Conservation (phyloP, 2,329 filamentous ascomycete genomes). For the Ophiosphaerella narmari region DNA sequence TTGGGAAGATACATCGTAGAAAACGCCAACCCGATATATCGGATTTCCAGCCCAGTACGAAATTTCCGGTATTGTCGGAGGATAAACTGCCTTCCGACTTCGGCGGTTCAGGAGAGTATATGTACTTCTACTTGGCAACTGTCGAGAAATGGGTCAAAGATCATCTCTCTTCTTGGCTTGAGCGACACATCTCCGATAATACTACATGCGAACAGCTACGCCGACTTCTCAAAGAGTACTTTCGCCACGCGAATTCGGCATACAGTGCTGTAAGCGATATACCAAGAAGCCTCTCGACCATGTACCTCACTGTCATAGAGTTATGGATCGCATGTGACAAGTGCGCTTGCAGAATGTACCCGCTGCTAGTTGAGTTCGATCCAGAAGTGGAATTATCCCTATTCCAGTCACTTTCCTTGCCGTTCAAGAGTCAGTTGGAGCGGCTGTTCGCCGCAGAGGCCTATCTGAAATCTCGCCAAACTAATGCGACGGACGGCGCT, state of each 20-base stretch:
- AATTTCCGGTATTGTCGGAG: neutral
- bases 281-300: constrained; percentile 56
- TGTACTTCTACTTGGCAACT: constrained; percentile 50
- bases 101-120: constrained; percentile 12
- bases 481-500: constrained; percentile 10
- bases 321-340: constrained; percentile 64
- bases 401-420: constrained; percentile 53
- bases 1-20: no score
- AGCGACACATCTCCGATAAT: constrained; percentile 15
- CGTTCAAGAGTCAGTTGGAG: constrained; percentile 50
- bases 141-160: constrained; percentile 57
- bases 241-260: constrained; percentile 14
- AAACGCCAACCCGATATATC: neutral
- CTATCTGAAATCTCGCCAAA: constrained; percentile 49
- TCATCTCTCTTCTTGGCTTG: constrained; percentile 48
- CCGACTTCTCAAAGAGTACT: constrained; percentile 7
- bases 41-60: neutral
- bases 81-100: neutral
- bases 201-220: constrained; percentile 27
- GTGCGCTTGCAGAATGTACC: constrained; percentile 43
- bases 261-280: constrained; percentile 42
- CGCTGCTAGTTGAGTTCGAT: constrained; percentile 53
- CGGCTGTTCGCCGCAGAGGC: constrained; percentile 52
- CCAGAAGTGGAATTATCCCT: constrained; percentile 49
- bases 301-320: constrained; percentile 61